Percentiles rank a stretch among this genome's conserved stretches.
phyloP scores from a whole-genome alignment of 371 early-diverging fungal species.

The Mucor irregularis region DNA sequence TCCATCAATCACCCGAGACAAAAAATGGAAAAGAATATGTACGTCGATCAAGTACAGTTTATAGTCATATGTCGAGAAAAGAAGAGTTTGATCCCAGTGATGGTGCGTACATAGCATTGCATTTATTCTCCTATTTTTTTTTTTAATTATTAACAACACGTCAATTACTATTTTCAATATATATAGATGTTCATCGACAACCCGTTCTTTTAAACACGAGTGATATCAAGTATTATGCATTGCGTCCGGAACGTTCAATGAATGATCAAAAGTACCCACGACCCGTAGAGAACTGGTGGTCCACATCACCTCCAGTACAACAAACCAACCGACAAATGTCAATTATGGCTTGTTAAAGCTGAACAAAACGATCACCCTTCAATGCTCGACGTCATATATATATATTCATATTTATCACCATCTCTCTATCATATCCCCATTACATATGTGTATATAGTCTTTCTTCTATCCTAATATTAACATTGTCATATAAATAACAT shows the following conservation, averaged over 20 bases:
- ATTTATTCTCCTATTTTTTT: not conserved
- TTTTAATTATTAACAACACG: not conserved
- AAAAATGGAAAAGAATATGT: not conserved
- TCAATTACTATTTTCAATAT: not conserved
- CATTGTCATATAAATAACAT: not conserved
- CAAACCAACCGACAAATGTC: not conserved
- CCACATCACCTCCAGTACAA: conserved; percentile 2
- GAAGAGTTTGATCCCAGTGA: not conserved
- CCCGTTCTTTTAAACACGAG: not conserved
- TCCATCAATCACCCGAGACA: not conserved
- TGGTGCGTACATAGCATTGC: not conserved
- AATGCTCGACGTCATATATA: too few relatives aligned
- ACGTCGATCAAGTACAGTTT: conserved; percentile 6
- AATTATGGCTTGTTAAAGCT: conserved; percentile 3
- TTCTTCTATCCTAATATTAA: not conserved
- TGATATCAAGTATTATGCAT: conserved; percentile 3
- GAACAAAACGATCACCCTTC: too few relatives aligned
- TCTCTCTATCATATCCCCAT: not conserved
- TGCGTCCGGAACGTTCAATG: not conserved
- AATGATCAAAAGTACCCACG: conserved; percentile 1
- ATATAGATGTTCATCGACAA: not conserved
- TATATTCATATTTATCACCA: not conserved
- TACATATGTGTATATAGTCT: not conserved
- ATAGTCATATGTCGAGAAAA: conserved; percentile 1
- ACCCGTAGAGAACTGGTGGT: conserved; percentile 11